Evolutionary conservation across 2,329 filamentous ascomycete genomes (phyloP), one percentile per base, ranked within the genome.

Genomic region (Hymenoscyphus scutula): DNA sequence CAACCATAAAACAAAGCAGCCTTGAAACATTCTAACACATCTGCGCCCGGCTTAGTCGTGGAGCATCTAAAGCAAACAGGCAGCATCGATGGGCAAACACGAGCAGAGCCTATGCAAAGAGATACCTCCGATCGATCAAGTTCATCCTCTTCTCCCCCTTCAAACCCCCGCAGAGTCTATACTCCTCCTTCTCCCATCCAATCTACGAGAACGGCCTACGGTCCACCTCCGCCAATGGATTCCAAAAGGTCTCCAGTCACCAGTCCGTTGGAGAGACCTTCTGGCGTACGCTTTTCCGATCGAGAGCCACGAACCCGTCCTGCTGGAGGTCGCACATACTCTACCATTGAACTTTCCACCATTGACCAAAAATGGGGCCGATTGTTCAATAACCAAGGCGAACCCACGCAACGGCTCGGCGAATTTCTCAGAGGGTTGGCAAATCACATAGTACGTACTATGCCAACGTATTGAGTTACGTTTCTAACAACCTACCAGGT

Each of bases 291-390:
- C 64, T 68, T 71, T 45, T 68, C 69, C 17, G 67, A 71, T 58
- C 65, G 66, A 13, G 63, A 64, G 41, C 58, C 61, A 13, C 61
- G 53, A 53, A 30, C 62, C 41, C 65, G 69, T 30, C 67, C 70
- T 58, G 34, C 62, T 4, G 34, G 55, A 32, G 41, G 55, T 38
- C 62, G 70, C 25, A 70, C 68, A 63, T 72, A 63, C 56, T 73
- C 72, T 7, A 70, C 62, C 1, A 70, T 76, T 34, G 84, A 86
- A 63, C 73, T 81, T 64, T 87, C 83, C 1, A 83, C 84, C 1
- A 75, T 89, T 30, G 90, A 93, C 73, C 84, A 83, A 72, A 87
- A 88, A 72, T 96, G 92, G 92, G 89, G 90, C 5, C 80, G 80
- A 10, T 75, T 96, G 2, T 96, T 96, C 72, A 86, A 89, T 55